These are phyloP conservation scores for Blepharisma japonicum DNA, from an alignment of 73 alveolate species.

Conservation along the genomic window DNA sequence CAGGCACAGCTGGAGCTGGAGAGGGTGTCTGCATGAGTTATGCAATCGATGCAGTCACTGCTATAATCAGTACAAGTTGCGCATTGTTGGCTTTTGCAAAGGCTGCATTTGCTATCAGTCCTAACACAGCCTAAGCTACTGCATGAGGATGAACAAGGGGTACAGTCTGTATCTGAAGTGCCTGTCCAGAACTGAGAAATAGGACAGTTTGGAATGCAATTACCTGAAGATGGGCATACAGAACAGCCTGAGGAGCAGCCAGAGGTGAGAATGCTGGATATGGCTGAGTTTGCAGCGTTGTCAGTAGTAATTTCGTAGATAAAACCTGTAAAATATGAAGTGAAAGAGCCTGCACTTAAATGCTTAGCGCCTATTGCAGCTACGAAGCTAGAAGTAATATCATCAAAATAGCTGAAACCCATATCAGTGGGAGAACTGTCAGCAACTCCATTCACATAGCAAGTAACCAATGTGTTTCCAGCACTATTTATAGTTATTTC, in stretches of 20 bases:
- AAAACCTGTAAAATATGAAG: background rate
- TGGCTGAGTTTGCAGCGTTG: background rate
- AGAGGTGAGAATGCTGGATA: background rate
- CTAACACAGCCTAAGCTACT: background rate
- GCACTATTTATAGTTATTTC: background rate
- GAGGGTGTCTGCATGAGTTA: background rate
- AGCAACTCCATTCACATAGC: background rate
- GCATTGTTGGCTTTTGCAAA: background rate
- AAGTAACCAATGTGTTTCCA: background rate
- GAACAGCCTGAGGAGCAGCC: background rate
- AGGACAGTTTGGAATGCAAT: background rate
- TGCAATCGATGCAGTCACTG: background rate
- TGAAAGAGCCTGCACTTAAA: background rate
- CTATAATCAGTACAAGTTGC: background rate
- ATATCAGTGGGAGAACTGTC: background rate
- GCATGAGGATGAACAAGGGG: background rate
- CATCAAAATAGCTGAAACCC: background rate
- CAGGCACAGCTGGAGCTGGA: background rate
- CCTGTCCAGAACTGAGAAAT: constrained; percentile 3
- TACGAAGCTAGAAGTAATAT: background rate
- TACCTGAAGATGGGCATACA: background rate
- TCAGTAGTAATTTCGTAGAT: background rate
- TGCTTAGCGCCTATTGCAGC: background rate
- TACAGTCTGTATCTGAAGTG: background rate
- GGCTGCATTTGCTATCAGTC: background rate